These are phyloP conservation scores for Piper betle DNA, from an alignment of 164 flowering plant species.

Conservation along the genomic window DNA sequence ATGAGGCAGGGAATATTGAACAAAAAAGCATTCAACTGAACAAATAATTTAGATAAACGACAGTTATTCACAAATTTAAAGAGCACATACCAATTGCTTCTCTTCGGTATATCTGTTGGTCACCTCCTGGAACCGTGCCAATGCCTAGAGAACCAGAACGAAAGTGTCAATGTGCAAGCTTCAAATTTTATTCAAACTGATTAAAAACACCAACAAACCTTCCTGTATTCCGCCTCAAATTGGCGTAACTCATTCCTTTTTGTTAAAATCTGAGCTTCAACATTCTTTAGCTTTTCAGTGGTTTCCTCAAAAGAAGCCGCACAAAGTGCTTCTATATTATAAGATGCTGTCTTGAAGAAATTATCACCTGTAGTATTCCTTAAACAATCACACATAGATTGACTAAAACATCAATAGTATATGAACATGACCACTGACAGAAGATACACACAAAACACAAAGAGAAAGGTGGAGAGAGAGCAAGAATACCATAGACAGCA, in stretches of 20 bases:
- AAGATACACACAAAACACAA: background rate
- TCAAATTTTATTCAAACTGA: background rate
- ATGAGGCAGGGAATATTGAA: too few relatives aligned
- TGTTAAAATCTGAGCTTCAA: slow-evolving; percentile 77
- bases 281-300: slow-evolving; percentile 63
- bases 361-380: slow-evolving; percentile 65
- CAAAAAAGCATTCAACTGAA: too few relatives aligned
- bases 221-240: slow-evolving; percentile 87
- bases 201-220: slow-evolving; percentile 21
- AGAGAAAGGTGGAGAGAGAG: slow-evolving; percentile 1
- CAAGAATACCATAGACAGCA: slow-evolving; percentile 81
- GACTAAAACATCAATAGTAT: background rate
- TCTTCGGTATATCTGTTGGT: slow-evolving; percentile 82
- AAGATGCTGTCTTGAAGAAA: slow-evolving; percentile 85
- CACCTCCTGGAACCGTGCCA: slow-evolving; percentile 90
- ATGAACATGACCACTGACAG: background rate
- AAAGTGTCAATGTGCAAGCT: background rate
- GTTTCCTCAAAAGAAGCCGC: slow-evolving; percentile 74
- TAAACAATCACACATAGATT: slow-evolving; percentile 1
- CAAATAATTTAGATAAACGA: too few relatives aligned
- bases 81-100: slow-evolving; percentile 65
- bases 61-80: too few relatives aligned
- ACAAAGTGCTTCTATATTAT: slow-evolving; percentile 93
- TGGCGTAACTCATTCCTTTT: slow-evolving; percentile 91
- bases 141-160: slow-evolving; percentile 42